Percentiles rank a stretch among this genome's conserved stretches.
phyloP scores from a whole-genome alignment of 805 yeast species.

The Lipomyces japonicus region DNA sequence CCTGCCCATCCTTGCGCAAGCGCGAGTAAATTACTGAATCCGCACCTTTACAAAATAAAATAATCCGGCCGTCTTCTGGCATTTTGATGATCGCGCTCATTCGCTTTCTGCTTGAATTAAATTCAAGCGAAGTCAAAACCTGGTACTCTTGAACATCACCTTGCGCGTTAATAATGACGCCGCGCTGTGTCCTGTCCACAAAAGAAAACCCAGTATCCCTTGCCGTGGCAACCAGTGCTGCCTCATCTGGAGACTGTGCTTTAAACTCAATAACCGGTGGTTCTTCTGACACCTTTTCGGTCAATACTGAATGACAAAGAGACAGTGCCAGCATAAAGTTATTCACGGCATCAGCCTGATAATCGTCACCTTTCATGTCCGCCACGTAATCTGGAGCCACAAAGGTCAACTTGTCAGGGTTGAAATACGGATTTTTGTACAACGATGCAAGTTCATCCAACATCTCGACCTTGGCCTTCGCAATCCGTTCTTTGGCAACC shows the following conservation, averaged over 20 bases:
- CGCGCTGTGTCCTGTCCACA: slow-evolving; percentile 50
- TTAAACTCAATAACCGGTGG: slow-evolving; percentile 50
- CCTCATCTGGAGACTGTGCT: slow-evolving; percentile 83
- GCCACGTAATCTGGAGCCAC: slow-evolving; percentile 55
- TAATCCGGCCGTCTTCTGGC: slow-evolving; percentile 41
- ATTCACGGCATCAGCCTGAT: slow-evolving; percentile 50
- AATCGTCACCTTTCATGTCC: slow-evolving; percentile 45
- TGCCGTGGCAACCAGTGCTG: slow-evolving; percentile 73
- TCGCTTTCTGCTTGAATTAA: slow-evolving; percentile 69
- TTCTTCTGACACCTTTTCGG: slow-evolving; percentile 48
- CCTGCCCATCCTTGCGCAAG: slow-evolving; percentile 41
- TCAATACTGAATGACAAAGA: slow-evolving; percentile 70
- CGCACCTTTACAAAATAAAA: slow-evolving; percentile 67
- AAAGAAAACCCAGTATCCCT: slow-evolving; percentile 68
- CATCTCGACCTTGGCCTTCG: slow-evolving; percentile 49
- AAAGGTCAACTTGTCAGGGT: slow-evolving; percentile 55
- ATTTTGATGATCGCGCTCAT: slow-evolving; percentile 67
- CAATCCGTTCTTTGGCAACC: slow-evolving; percentile 43
- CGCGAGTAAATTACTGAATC: slow-evolving; percentile 63
- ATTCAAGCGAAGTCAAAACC: slow-evolving; percentile 56
- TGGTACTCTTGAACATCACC: slow-evolving; percentile 48
- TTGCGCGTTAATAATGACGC: slow-evolving; percentile 44
- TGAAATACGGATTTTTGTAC: slow-evolving; percentile 48
- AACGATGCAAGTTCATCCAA: slow-evolving; percentile 40
- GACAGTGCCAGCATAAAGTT: slow-evolving; percentile 64